phyloP scores from a whole-genome alignment of 2,329 filamentous ascomycete species.

The Penicillium sp. region DNA sequence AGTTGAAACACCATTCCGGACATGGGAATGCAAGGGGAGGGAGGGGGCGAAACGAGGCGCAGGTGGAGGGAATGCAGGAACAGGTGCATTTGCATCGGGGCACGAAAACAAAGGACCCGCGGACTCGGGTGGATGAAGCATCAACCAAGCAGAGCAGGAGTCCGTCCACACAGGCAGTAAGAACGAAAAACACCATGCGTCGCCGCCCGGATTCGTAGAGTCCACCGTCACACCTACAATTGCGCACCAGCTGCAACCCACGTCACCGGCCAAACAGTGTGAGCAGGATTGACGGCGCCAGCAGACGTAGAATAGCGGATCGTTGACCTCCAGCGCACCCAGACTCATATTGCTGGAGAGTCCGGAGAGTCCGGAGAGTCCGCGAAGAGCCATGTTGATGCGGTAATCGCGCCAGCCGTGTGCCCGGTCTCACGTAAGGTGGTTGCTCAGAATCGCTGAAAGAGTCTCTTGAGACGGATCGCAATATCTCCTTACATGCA shows the following conservation, averaged over 20 bases:
- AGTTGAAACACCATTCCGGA: slow-evolving; percentile 9
- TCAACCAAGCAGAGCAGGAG: background rate
- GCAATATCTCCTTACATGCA: slow-evolving; percentile 3
- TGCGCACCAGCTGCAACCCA: slow-evolving; percentile 40
- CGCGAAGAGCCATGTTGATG: slow-evolving; percentile 7
- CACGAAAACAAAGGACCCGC: too few species aligned
- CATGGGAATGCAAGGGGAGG: slow-evolving; percentile 8
- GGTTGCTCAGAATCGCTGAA: background rate
- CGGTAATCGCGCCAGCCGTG: background rate
- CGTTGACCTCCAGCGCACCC: slow-evolving; percentile 11
- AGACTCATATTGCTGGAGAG: slow-evolving; percentile 2
- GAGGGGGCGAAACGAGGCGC: background rate
- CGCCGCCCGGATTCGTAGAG: too few species aligned
- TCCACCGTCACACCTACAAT: slow-evolving; percentile 34
- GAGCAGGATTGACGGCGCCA: slow-evolving; percentile 39
- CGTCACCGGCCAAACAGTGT: slow-evolving; percentile 32
- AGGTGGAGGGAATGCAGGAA: slow-evolving; percentile 4
- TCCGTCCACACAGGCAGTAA: background rate
- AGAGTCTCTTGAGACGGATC: background rate
- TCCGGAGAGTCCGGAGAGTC: too few species aligned
- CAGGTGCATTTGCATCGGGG: too few species aligned
- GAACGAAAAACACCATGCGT: too few species aligned
- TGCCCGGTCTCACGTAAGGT: slow-evolving; percentile 9
- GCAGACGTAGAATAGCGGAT: slow-evolving; percentile 34
- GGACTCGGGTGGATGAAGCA: too few species aligned